Percentiles rank a stretch among this genome's conserved stretches.
phyloP scores from a whole-genome alignment of 2,329 filamentous ascomycete species.

The Botrytis squamosa region DNA sequence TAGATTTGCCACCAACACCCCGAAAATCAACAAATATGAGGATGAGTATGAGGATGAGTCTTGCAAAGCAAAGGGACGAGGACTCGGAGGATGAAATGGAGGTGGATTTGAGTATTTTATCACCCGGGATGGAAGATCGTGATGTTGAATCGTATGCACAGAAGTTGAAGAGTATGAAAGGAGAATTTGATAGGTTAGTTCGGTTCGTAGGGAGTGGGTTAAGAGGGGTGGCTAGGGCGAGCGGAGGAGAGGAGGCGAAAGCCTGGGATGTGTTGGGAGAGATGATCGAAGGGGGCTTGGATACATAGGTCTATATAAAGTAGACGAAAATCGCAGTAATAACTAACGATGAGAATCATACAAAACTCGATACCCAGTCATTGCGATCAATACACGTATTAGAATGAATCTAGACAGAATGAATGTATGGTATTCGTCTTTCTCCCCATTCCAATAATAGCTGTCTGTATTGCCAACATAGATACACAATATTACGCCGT shows the following conservation, averaged over 20 bases:
- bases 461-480: background rate
- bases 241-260: slow-evolving; percentile 53
- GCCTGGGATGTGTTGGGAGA: slow-evolving; percentile 83
- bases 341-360: background rate
- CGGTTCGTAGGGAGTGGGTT: slow-evolving; percentile 72
- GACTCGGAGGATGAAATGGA: slow-evolving; percentile 36
- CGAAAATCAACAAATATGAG: slow-evolving; percentile 34
- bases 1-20: slow-evolving; percentile 36
- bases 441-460: background rate
- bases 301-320: background rate
- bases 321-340: background rate
- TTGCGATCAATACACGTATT: background rate
- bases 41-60: slow-evolving; percentile 37
- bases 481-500: background rate
- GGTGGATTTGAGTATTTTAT: slow-evolving; percentile 41
- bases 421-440: background rate
- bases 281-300: slow-evolving; percentile 61
- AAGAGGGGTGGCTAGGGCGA: slow-evolving; percentile 71
- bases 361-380: background rate
- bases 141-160: slow-evolving; percentile 47
- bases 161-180: slow-evolving; percentile 55
- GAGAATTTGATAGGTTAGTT: slow-evolving; percentile 63
- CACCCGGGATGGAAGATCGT: slow-evolving; percentile 35
- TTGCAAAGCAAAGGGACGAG: background rate
- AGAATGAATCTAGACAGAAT: background rate